These are phyloP conservation scores for Lavandula angustifolia DNA, from an alignment of 257 asterid genomes.

Conservation along the genomic window DNA sequence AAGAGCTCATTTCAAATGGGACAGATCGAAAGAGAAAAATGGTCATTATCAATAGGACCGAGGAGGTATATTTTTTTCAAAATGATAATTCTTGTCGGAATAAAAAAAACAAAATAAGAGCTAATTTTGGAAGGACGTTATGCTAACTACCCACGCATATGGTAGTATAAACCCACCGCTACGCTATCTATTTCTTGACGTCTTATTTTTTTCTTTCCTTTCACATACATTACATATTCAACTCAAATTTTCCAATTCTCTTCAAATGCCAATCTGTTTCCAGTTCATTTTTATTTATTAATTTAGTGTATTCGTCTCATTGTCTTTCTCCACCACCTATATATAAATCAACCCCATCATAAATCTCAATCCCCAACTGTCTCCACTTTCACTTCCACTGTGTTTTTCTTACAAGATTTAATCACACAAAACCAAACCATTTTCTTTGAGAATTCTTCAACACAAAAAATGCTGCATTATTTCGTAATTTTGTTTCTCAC, in stretches of 20 bases:
- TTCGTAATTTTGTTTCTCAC: constrained; percentile 16
- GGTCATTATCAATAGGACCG: too few relatives aligned
- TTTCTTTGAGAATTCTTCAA: background rate
- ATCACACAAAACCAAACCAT: too few relatives aligned
- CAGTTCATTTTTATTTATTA: constrained; percentile 38
- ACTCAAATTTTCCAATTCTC: constrained; percentile 22
- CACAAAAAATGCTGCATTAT: constrained; percentile 30
- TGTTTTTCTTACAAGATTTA: background rate
- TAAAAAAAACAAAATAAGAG: too few relatives aligned
- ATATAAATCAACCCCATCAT: constrained; percentile 27
- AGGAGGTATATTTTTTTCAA: too few relatives aligned
- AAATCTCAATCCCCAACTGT: constrained; percentile 22
- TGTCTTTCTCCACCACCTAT: constrained; percentile 25
- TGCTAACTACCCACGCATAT: constrained; percentile 1
- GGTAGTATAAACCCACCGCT: constrained; percentile 13
- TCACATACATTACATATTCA: constrained; percentile 17
- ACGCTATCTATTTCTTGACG: constrained; percentile 31
- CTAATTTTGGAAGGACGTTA: too few relatives aligned
- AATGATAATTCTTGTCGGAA: too few relatives aligned
- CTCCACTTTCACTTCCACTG: background rate
- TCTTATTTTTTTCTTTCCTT: constrained; percentile 26
- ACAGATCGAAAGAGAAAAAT: too few relatives aligned
- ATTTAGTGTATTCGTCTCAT: background rate
- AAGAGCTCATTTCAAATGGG: too few relatives aligned
- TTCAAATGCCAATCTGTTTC: constrained; percentile 35